These are phyloP conservation scores for Musa troglodytarum DNA, from an alignment of 176 grass and related monocot species.

Conservation along the genomic window DNA sequence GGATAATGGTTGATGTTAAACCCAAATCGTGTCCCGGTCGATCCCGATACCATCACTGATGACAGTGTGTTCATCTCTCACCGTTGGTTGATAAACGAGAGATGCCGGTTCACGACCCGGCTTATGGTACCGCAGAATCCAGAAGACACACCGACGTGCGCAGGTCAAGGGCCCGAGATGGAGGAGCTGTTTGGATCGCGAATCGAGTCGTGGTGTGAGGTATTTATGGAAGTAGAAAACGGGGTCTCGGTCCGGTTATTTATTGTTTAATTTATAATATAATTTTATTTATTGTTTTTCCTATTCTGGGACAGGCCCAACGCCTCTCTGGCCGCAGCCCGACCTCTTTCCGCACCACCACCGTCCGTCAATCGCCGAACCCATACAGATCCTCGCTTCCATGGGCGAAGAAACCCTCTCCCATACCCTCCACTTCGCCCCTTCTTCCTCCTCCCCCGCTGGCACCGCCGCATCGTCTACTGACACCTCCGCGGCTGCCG, in stretches of 20 bases:
- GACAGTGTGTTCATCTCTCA: no score
- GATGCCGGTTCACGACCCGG: no score
- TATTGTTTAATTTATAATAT: not conserved
- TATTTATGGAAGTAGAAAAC: not conserved
- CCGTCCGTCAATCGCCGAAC: not conserved
- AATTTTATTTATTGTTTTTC: not conserved
- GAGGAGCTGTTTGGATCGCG: not conserved
- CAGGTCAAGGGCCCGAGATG: not conserved
- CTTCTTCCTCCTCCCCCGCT: not conserved
- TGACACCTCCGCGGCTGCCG: not conserved
- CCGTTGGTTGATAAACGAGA: no score
- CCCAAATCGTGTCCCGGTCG: no score
- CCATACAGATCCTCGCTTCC: not conserved
- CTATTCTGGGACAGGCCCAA: not conserved
- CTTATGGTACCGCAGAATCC: not conserved
- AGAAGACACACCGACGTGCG: not conserved
- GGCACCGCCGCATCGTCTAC: not conserved
- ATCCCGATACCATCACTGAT: no score
- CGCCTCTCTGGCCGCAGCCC: not conserved
- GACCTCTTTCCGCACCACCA: not conserved
- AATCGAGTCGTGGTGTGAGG: not conserved
- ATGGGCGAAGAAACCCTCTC: conserved; percentile 5
- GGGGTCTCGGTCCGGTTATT: not conserved
- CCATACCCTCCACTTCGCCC: not conserved
- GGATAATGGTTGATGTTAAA: no score